Conservation (phyloP, 768 basidiomycete genomes). For the Leccinum imitatum region DNA sequence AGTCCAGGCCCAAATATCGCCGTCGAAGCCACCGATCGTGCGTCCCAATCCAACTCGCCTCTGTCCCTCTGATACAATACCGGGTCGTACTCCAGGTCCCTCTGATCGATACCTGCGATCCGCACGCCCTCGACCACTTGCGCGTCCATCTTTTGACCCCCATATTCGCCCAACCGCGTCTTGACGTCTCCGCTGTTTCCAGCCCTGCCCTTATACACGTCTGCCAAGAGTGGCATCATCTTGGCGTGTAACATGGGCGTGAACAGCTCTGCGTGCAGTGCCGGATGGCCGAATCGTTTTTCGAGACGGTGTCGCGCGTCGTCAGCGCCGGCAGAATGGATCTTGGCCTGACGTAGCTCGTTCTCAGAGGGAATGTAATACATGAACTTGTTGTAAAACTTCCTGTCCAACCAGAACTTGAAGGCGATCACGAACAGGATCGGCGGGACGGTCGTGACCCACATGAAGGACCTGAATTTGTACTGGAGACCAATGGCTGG, state of each 20-base stretch:
- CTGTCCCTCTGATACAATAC: slow-evolving; percentile 73
- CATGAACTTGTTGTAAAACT: slow-evolving; percentile 66
- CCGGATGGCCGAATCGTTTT: slow-evolving; percentile 94
- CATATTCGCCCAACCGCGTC: slow-evolving; percentile 73
- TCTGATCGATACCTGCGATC: slow-evolving; percentile 80
- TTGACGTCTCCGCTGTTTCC: slow-evolving; percentile 42
- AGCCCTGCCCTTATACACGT: slow-evolving; percentile 78
- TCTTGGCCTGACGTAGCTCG: slow-evolving; percentile 71
- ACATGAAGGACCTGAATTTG: slow-evolving; percentile 68
- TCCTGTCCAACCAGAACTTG: slow-evolving; percentile 79
- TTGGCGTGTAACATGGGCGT: slow-evolving; percentile 86
- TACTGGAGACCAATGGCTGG: slow-evolving; percentile 85
- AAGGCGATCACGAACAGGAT: slow-evolving; percentile 74
- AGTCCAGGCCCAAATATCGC: slow-evolving; percentile 44
- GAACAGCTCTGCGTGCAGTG: slow-evolving; percentile 81
- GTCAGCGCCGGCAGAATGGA: slow-evolving; percentile 79
- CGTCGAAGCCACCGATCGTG: slow-evolving; percentile 66
- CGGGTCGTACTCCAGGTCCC: slow-evolving; percentile 83
- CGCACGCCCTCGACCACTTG: slow-evolving; percentile 75
- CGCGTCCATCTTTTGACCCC: slow-evolving; percentile 73
- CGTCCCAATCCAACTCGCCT: slow-evolving; percentile 88
- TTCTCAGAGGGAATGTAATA: slow-evolving; percentile 83
- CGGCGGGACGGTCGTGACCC: slow-evolving; percentile 85
- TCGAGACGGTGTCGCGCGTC: slow-evolving; percentile 69
- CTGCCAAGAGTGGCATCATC: slow-evolving; percentile 74